phyloP scores from a whole-genome alignment of 2,329 filamentous ascomycete species.

The Xylaria sp. region DNA sequence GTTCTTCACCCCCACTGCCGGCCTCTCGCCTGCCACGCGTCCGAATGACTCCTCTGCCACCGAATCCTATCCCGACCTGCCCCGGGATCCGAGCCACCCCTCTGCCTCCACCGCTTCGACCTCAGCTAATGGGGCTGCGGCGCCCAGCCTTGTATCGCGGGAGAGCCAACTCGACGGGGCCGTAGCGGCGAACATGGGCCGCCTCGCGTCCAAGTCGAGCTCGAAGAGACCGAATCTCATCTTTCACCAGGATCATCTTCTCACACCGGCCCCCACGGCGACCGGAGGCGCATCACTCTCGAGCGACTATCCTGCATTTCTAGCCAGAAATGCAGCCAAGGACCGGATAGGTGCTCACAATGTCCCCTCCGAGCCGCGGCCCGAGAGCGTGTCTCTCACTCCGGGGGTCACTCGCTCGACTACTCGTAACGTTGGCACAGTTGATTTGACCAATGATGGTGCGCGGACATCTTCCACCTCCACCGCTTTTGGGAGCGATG shows the following conservation, averaged over 20 bases:
- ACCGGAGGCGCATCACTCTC: conserved; percentile 48
- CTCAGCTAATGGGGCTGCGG: conserved; percentile 41
- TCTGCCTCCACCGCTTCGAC: conserved; percentile 25
- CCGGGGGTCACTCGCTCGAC: conserved; percentile 47
- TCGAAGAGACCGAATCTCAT: conserved; percentile 58
- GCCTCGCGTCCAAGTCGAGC: conserved; percentile 56
- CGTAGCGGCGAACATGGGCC: conserved; percentile 55
- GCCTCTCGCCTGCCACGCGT: conserved; percentile 37
- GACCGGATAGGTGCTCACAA: conserved; percentile 42
- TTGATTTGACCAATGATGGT: conserved; percentile 51
- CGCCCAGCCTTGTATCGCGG: conserved; percentile 36
- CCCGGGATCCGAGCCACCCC: conserved; percentile 31
- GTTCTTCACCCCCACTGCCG: conserved; percentile 36
- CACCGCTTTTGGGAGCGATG: conserved; percentile 41
- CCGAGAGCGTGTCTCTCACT: conserved; percentile 41
- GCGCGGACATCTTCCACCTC: conserved; percentile 43
- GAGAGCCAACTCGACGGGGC: conserved; percentile 35
- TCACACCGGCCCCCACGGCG: conserved; percentile 54
- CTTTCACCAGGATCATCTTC: conserved; percentile 55
- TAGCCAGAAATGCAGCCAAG: conserved; percentile 44
- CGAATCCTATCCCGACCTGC: conserved; percentile 41
- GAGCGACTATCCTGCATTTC: conserved; percentile 51
- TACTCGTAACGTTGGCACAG: conserved; percentile 45
- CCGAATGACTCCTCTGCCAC: conserved; percentile 27
- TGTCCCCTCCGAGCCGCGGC: conserved; percentile 33